phyloP scores from a whole-genome alignment of 2,329 filamentous ascomycete genomes.

The Proliferodiscus dingleyae region DNA sequence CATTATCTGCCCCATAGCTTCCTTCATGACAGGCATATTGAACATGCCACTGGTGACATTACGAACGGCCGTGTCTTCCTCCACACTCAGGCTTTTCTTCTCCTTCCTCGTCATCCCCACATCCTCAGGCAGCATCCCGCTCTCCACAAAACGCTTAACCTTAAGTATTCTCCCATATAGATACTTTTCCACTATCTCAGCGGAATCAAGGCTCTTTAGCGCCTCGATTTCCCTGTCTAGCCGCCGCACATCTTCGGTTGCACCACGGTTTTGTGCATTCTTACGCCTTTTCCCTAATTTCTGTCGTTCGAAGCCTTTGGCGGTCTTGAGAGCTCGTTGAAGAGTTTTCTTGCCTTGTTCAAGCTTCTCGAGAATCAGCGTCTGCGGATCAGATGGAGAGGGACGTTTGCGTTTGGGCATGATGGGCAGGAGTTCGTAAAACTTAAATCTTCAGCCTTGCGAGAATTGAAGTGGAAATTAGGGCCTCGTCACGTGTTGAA shows the following conservation, averaged over 20 bases:
- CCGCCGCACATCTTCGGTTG: constrained; percentile 51
- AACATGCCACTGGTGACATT: constrained; percentile 52
- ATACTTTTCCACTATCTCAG: constrained; percentile 41
- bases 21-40: constrained; percentile 48
- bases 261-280: constrained; percentile 42
- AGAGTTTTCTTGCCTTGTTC: constrained; percentile 55
- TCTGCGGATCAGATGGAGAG: constrained; percentile 36
- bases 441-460: constrained; percentile 17
- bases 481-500: no score
- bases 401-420: constrained; percentile 58
- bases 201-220: constrained; percentile 45
- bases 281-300: constrained; percentile 59
- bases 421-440: constrained; percentile 7
- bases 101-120: constrained; percentile 31
- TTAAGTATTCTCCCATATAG: constrained; percentile 46
- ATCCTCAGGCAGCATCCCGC: constrained; percentile 38
- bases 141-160: constrained; percentile 44
- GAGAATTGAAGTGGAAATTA: constrained; percentile 10
- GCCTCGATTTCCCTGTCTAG: constrained; percentile 56
- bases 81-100: constrained; percentile 20
- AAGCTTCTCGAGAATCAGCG: constrained; percentile 44
- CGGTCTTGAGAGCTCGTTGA: constrained; percentile 62
- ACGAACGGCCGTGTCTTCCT: constrained; percentile 33
- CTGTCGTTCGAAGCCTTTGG: constrained; percentile 74
- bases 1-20: constrained; percentile 38